Conservation (phyloP, 108 stramenopile species). For the Cyclotella distinguenda region DNA sequence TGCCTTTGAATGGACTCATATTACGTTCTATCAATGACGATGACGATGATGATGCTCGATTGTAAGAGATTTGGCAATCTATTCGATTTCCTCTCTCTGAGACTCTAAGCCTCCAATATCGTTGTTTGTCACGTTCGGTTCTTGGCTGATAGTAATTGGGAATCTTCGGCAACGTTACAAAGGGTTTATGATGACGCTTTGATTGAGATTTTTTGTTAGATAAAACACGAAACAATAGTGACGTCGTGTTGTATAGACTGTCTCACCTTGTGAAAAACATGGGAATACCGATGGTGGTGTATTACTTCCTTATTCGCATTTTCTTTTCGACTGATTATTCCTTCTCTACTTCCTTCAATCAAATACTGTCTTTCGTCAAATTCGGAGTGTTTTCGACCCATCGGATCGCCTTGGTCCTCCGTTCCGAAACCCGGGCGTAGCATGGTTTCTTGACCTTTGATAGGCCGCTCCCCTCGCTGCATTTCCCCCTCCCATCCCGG, state of each 20-base stretch:
- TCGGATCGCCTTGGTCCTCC: too few relatives aligned
- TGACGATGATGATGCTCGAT: neutral
- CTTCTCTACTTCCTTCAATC: too few relatives aligned
- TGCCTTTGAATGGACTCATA: neutral
- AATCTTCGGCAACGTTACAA: neutral
- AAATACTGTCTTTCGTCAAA: too few relatives aligned
- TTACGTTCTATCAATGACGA: neutral
- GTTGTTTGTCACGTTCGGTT: neutral
- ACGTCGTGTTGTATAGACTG: neutral
- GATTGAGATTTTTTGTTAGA: neutral
- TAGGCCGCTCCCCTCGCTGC: too few relatives aligned
- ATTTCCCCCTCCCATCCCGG: too few relatives aligned
- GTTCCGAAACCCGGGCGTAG: too few relatives aligned
- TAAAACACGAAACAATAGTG: neutral
- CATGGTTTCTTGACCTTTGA: too few relatives aligned
- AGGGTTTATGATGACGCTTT: neutral
- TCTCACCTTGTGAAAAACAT: too few relatives aligned
- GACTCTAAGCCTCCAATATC: neutral
- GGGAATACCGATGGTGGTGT: too few relatives aligned
- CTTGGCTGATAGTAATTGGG: slow-evolving; percentile 17
- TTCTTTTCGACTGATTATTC: too few relatives aligned
- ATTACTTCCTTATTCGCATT: too few relatives aligned
- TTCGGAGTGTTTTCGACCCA: too few relatives aligned
- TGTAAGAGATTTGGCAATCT: neutral
- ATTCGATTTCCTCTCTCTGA: neutral